These are phyloP conservation scores for Corynascus novoguineensis DNA, from an alignment of 495 filamentous ascomycete species.

Conservation along the genomic window DNA sequence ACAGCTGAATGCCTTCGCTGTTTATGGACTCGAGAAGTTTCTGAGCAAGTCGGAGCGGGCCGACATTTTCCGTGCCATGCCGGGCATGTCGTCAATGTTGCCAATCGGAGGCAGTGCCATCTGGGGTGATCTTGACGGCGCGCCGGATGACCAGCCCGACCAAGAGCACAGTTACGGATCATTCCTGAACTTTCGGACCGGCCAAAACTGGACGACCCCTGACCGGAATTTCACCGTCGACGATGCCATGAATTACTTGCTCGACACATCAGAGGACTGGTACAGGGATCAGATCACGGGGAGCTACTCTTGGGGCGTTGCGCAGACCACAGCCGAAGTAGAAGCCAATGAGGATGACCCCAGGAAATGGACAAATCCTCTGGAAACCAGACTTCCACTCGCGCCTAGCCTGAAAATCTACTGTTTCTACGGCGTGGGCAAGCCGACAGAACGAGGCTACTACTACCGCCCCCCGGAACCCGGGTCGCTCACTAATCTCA, in stretches of 20 bases:
- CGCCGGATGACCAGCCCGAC: conserved; percentile 76
- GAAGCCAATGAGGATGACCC: conserved; percentile 78
- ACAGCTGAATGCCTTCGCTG: conserved; percentile 93
- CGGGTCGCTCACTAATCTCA: conserved; percentile 57
- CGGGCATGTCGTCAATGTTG: conserved; percentile 91
- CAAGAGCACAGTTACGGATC: conserved; percentile 70
- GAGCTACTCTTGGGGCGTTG: conserved; percentile 85
- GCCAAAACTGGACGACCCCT: conserved; percentile 48
- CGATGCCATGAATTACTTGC: conserved; percentile 70
- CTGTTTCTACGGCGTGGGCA: conserved; percentile 94
- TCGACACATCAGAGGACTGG: conserved; percentile 76
- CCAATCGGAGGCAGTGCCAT: conserved; percentile 92
- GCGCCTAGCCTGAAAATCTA: conserved; percentile 93
- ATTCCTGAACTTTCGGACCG: conserved; percentile 78
- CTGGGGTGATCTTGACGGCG: conserved; percentile 87
- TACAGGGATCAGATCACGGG: conserved; percentile 63
- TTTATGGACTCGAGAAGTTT: conserved; percentile 96
- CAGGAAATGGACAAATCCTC: conserved; percentile 88
- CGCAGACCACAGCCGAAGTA: conserved; percentile 72
- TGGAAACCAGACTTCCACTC: conserved; percentile 81
- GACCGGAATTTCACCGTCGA: conserved; percentile 71
- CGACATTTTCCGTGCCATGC: conserved; percentile 95
- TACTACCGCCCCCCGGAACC: conserved; percentile 75
- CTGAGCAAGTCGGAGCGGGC: conserved; percentile 81
- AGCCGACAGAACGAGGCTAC: conserved; percentile 85